phyloP scores from a whole-genome alignment of 805 yeast species.

The Zygosaccharomyces lentus region DNA sequence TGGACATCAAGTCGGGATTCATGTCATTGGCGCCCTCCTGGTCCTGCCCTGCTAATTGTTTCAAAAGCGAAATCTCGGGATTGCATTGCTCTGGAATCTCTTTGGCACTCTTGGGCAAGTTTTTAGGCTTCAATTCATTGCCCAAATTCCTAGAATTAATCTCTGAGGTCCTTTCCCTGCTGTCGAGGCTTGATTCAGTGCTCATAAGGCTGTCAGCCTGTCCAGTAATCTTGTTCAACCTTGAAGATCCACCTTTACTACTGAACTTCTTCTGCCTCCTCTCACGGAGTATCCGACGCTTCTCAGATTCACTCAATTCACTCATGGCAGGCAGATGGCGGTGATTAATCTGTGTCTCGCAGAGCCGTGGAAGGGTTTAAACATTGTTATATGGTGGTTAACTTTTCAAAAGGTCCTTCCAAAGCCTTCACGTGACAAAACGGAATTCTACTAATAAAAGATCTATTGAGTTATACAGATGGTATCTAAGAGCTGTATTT shows the following conservation, averaged over 20 bases:
- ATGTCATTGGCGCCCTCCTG: conserved; percentile 11
- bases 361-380: neutral
- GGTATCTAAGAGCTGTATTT: conserved; percentile 41
- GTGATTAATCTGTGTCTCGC: neutral
- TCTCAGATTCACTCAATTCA: conserved; percentile 48
- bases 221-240: conserved; percentile 50
- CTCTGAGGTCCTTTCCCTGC: neutral
- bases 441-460: neutral
- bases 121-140: neutral
- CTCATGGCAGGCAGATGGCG: conserved; percentile 5
- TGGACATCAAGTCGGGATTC: conserved; percentile 12
- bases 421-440: neutral
- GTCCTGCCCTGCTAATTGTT: conserved; percentile 27
- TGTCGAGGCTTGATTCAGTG: conserved; percentile 32
- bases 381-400: neutral
- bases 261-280: conserved; percentile 61
- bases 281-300: conserved; percentile 53
- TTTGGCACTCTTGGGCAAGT: conserved; percentile 6
- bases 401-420: neutral
- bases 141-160: neutral
- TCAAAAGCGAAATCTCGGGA: conserved; percentile 28
- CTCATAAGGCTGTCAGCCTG: conserved; percentile 37
- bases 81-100: conserved; percentile 14
- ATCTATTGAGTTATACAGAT: neutral
- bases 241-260: conserved; percentile 49